Evolutionary conservation across 2,329 filamentous ascomycete genomes (phyloP).

Genomic region (Pestalotiopsis sp.): DNA sequence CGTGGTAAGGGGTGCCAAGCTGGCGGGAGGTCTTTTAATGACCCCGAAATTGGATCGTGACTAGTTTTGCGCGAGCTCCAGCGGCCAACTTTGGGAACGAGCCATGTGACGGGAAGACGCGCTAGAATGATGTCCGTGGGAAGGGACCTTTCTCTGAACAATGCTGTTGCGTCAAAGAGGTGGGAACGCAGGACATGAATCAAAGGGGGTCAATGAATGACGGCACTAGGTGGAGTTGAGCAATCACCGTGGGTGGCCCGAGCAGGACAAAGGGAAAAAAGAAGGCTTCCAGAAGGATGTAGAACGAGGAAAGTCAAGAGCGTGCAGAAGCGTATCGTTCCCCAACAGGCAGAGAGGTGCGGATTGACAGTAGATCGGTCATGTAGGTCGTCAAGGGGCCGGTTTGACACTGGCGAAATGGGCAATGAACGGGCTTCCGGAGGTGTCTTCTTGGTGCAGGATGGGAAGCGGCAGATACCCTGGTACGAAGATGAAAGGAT

Average conservation of each 20-base stretch:
- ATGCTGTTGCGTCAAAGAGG: conserved; percentile 3
- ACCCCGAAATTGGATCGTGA: conserved; percentile 8
- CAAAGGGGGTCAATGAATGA: conserved; percentile 11
- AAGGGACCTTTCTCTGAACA: conserved; percentile 8
- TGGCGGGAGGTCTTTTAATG: conserved; percentile 3
- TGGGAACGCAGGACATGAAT: not conserved
- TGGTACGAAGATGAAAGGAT: conserved; percentile 12
- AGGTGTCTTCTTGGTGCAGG: not conserved
- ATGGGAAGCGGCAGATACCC: conserved; percentile 9
- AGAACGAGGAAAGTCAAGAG: not conserved
- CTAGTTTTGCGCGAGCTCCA: conserved; percentile 8
- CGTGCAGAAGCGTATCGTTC: not conserved
- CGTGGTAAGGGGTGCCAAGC: not conserved
- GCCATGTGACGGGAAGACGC: conserved; percentile 9
- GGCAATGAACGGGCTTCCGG: not conserved
- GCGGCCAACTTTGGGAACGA: not conserved
- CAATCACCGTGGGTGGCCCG: conserved; percentile 1
- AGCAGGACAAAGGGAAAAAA: conserved; percentile 11
- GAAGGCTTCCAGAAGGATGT: conserved; percentile 7
- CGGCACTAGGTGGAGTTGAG: conserved; percentile 4
- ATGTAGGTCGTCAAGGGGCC: not conserved
- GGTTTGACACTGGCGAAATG: not conserved
- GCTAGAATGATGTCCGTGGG: not conserved
- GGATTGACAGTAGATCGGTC: not conserved
- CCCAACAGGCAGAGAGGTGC: not conserved